Percentiles rank a stretch among this genome's conserved stretches.
phyloP scores from a whole-genome alignment of 2,329 filamentous ascomycete genomes.

The Hymenoscyphus infarciens region DNA sequence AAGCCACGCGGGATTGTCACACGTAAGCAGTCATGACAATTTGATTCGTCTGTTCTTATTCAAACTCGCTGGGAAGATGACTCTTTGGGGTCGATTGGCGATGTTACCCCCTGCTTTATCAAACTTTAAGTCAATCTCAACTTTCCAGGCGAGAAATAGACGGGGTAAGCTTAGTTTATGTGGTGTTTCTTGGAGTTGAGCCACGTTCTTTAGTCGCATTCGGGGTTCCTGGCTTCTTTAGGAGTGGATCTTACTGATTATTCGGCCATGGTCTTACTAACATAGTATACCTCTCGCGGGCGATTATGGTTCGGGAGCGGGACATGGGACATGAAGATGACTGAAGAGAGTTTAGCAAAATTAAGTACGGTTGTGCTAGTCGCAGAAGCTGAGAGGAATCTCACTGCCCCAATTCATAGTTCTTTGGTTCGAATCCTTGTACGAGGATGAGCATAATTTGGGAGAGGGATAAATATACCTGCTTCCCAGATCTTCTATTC shows the following conservation, averaged over 20 bases:
- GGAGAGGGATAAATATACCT: neutral
- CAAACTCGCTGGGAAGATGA: neutral
- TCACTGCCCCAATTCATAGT: neutral
- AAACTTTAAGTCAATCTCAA: neutral
- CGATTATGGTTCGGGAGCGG: neutral
- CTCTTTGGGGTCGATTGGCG: neutral
- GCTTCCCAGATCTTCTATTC: neutral
- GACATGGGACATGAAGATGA: neutral
- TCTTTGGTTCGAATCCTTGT: neutral
- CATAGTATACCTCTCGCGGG: neutral
- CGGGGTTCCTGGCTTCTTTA: neutral
- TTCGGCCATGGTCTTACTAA: neutral
- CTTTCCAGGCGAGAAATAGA: too few relatives aligned
- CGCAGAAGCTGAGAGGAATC: neutral
- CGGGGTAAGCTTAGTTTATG: too few relatives aligned
- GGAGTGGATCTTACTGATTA: neutral
- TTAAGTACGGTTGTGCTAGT: neutral
- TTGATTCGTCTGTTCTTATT: neutral
- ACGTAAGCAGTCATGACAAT: neutral
- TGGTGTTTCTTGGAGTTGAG: too few relatives aligned
- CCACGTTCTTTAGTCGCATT: too few relatives aligned
- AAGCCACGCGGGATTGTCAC: neutral
- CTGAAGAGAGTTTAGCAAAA: neutral
- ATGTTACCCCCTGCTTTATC: neutral
- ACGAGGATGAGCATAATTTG: neutral